A percentile compares a stretch with the other conserved stretches of the same genome.
phyloP scores from a whole-genome alignment of 345 rosid species.

The Leavenworthia alabamica region DNA sequence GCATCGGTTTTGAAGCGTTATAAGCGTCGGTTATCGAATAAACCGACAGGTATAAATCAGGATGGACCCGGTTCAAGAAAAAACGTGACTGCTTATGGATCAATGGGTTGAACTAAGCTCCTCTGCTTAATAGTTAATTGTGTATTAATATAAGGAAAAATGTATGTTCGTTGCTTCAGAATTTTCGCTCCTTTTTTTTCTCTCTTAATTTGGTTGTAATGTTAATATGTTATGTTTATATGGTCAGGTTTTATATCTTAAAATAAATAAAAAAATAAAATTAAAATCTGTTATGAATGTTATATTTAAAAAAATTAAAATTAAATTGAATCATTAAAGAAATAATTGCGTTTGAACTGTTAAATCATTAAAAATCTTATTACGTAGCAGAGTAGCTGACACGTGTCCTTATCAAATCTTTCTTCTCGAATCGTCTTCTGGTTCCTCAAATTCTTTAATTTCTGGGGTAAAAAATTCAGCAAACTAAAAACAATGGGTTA shows the following conservation, averaged over 20 bases:
- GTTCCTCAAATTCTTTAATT: neutral
- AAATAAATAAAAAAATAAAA: too few relatives aligned
- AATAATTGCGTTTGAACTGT: too few relatives aligned
- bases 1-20: slow-evolving; percentile 94
- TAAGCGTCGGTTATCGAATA: slow-evolving; percentile 72
- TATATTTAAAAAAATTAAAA: too few relatives aligned
- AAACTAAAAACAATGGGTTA: slow-evolving; percentile 21
- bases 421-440: slow-evolving; percentile 9
- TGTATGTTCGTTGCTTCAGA: slow-evolving; percentile 27
- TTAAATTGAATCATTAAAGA: too few relatives aligned
- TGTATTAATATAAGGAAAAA: slow-evolving; percentile 21
- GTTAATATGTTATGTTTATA: slow-evolving; percentile 26
- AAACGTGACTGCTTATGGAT: slow-evolving; percentile 19
- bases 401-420: slow-evolving; percentile 4
- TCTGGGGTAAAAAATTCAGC: neutral
- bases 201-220: too few relatives aligned
- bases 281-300: too few relatives aligned
- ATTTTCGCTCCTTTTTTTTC: neutral
- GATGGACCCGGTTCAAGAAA: slow-evolving; percentile 47
- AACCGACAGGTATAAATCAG: slow-evolving; percentile 28
- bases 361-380: too few relatives aligned
- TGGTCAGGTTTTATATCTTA: too few relatives aligned
- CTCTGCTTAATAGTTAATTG: slow-evolving; percentile 30
- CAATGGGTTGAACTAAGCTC: slow-evolving; percentile 22
- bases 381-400: too few relatives aligned